Evolutionary conservation across 2,329 filamentous ascomycete species (phyloP), one percentile per base, ranked within the genome.

Genomic region (Thelonectria discophora): DNA sequence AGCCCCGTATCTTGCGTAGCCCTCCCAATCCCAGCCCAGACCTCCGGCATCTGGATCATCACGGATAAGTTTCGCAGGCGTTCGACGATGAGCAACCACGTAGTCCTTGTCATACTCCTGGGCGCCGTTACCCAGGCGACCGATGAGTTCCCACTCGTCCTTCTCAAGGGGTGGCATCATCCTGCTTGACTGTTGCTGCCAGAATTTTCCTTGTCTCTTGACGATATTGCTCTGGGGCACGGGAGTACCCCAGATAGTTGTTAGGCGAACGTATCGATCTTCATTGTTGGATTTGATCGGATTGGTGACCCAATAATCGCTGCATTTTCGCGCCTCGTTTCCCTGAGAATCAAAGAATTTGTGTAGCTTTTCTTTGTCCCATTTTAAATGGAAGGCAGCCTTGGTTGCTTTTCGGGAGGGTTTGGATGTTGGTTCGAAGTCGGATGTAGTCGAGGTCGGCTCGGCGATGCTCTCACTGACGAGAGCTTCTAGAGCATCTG

Each of bases 131-230:
- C 79, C 79, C 37, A 89, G 66, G 21, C 74, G 73, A n/a, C 74
- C 74, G n/a, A 89, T 73, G 13, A 80, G 70, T 13, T 88, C 78
- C 86, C 86, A 89, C 69, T 89, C 85, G 17, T 77, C 75, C 27
- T 72, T 75, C 7, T 79, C 79, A 15, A 89, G 60, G 0, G 87
- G 87, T n/a, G 85, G 84, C 67, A 86, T 75, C 7, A 87, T 63
- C 60, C 81, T 84, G 12, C 79, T 72, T 1, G 81, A 74, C 15
- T 78, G 69, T 4, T 58, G 58, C 39, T 74, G 79, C 82, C 84
- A 89, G 76, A 81, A 84, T 20, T 74, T 77, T 27, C 77, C 80
- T 48, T 76, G 68, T 61, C 82, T 83, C 10, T 77, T 78, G n/a
- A 78, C 75, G 8, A 74, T 67, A 1, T 81, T 68, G 45, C 73